Percentiles rank a stretch among this genome's conserved stretches.
phyloP scores from a whole-genome alignment of 768 basidiomycete species.

The Lactarius hengduanensis region DNA sequence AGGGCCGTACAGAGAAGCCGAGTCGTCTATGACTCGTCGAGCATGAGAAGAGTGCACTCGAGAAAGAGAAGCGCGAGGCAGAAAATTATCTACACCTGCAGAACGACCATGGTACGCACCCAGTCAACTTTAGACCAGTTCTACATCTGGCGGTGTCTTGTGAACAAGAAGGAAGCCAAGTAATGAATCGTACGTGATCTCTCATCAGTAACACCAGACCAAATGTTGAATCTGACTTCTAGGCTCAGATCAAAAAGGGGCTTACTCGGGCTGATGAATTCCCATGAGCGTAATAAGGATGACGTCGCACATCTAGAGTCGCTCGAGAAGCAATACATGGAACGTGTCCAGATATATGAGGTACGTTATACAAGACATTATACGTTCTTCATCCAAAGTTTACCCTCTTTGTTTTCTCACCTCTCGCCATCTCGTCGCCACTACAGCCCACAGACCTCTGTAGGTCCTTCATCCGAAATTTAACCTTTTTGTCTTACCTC shows the following conservation, averaged over 20 bases:
- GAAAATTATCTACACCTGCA: constrained; percentile 80
- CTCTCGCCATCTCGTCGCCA: too few species aligned
- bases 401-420: too few species aligned
- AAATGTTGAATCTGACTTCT: constrained; percentile 19
- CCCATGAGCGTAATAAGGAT: constrained; percentile 68
- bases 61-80: constrained; percentile 87
- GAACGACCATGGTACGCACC: constrained; percentile 72
- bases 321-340: constrained; percentile 65
- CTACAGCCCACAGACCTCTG: too few species aligned
- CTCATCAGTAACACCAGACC: not conserved
- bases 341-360: constrained; percentile 68
- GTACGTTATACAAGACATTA: constrained; percentile 38
- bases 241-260: constrained; percentile 50
- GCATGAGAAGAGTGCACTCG: constrained; percentile 82
- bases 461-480: too few species aligned
- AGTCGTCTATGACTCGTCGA: constrained; percentile 66
- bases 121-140: constrained; percentile 80
- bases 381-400: too few species aligned
- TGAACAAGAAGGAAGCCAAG: constrained; percentile 56
- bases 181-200: constrained; percentile 55
- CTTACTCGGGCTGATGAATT: constrained; percentile 52
- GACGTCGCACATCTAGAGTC: constrained; percentile 72
- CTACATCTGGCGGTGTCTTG: constrained; percentile 69
- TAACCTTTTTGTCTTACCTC: too few species aligned
- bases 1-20: constrained; percentile 73